Conservation (phyloP, 768 basidiomycete species). For the Sarcodon sp. region DNA sequence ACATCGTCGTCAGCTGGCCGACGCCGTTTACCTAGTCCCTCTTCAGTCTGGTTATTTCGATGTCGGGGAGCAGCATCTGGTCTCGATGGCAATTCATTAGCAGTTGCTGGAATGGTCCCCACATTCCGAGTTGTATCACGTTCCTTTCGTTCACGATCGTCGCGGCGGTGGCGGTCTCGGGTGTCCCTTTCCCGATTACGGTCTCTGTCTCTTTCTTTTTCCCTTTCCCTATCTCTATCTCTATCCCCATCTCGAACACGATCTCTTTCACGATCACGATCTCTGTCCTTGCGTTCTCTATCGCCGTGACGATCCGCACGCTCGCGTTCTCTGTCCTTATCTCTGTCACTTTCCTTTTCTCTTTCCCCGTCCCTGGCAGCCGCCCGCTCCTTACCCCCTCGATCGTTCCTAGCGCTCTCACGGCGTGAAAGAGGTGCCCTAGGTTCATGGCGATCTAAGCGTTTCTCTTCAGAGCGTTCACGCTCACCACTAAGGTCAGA, state of each 20-base stretch:
- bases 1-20: slow-evolving; percentile 66
- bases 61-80: slow-evolving; percentile 43
- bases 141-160: slow-evolving; percentile 41
- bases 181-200: slow-evolving; percentile 9
- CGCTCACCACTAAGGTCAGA: slow-evolving; percentile 34
- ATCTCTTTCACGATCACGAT: slow-evolving; percentile 13
- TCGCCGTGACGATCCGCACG: slow-evolving; percentile 31
- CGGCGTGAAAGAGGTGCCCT: slow-evolving; percentile 23
- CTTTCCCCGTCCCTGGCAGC: slow-evolving; percentile 21
- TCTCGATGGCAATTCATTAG: slow-evolving; percentile 41
- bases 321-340: slow-evolving; percentile 30
- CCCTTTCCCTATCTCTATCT: slow-evolving; percentile 9
- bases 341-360: slow-evolving; percentile 33
- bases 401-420: slow-evolving; percentile 13
- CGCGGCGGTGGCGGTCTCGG: slow-evolving; percentile 19
- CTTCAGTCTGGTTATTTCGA: slow-evolving; percentile 39
- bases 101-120: slow-evolving; percentile 23
- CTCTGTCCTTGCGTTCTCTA: slow-evolving; percentile 3
- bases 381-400: slow-evolving; percentile 23
- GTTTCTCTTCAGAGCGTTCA: slow-evolving; percentile 36
- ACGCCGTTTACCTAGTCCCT: slow-evolving; percentile 61
- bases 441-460: slow-evolving; percentile 37
- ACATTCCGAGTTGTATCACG: slow-evolving; percentile 44
- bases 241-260: slow-evolving; percentile 13
- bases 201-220: slow-evolving; percentile 12